These are phyloP conservation scores for Choiromyces venosus DNA, from an alignment of 495 filamentous ascomycete genomes.

Conservation along the genomic window DNA sequence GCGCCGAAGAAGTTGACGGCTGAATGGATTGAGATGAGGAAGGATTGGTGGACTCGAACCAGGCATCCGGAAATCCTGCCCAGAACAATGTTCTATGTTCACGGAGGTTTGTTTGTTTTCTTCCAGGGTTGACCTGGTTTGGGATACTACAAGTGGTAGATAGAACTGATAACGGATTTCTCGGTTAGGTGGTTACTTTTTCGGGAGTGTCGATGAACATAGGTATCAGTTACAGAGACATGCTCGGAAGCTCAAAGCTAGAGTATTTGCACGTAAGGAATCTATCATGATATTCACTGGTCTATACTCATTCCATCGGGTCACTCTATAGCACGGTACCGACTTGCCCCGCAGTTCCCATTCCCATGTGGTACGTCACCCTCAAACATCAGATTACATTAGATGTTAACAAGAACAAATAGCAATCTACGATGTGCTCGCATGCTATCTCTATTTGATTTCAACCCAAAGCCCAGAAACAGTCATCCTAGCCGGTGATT, in stretches of 20 bases:
- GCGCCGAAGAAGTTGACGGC: slow-evolving; percentile 52
- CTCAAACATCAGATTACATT: not conserved
- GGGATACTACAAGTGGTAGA: too few relatives aligned
- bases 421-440: slow-evolving; percentile 72
- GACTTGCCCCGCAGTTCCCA: slow-evolving; percentile 86
- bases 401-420: slow-evolving; percentile 6
- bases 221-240: slow-evolving; percentile 93
- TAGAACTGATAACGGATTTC: slow-evolving; percentile 2
- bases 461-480: slow-evolving; percentile 66
- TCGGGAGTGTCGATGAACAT: slow-evolving; percentile 90
- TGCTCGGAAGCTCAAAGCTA: slow-evolving; percentile 83
- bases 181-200: slow-evolving; percentile 63
- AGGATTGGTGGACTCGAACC: slow-evolving; percentile 68
- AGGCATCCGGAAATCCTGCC: slow-evolving; percentile 54
- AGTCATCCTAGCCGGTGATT: slow-evolving; percentile 81
- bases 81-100: slow-evolving; percentile 86
- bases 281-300: not conserved
- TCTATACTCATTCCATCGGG: slow-evolving; percentile 17
- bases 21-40: slow-evolving; percentile 94
- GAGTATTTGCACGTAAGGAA: slow-evolving; percentile 65
- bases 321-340: slow-evolving; percentile 58
- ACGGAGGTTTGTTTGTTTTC: slow-evolving; percentile 59
- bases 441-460: slow-evolving; percentile 77
- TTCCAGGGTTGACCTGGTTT: not conserved
- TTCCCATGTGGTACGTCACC: slow-evolving; percentile 68